Evolutionary conservation across 2,329 filamentous ascomycete species (phyloP), one percentile per base, ranked within the genome.

Genomic region (Ophiostoma fasciatum): DNA sequence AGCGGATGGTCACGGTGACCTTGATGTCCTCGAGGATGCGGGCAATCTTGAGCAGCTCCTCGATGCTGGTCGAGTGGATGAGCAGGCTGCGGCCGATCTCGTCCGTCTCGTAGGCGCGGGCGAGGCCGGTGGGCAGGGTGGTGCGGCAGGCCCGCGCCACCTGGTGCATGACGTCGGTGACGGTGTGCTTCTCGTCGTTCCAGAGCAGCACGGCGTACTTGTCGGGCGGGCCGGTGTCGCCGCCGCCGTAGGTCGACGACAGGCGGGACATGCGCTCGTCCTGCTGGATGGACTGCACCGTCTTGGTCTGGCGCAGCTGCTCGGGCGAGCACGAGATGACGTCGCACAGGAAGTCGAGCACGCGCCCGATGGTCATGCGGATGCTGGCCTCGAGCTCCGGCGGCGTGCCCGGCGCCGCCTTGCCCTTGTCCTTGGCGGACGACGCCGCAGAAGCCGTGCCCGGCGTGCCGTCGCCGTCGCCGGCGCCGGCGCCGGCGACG

Each of bases 131-230:
- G 5, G 63, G 64, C 41, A 68, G 62, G 7, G 75, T 71, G 45
- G 82, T 78, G 42, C 71, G 74, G 61, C 90, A 98, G 33, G 90
- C 90, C 45, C 88, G 73, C 4, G 83, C 81, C 17, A 98, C 83
- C 54, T 96, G 88, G 39, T 92, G 76, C 46, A 78, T 70, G 6
- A 98, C 88, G 53, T 98, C 90, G 31, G 77, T 73, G 29, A 96
- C 78, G 0, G 90, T 98, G 54, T 98, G 90, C 57, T 98, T 98
- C 60, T 98, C 90, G 45, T 98, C 90, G 48, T 98, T 98, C 90
- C 90, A 98, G 5, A 98, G 63, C 13, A 94, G 64, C 30, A 98
- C 62, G 5, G 82, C 80, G 55, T 80, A 98, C 48, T 94, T 83
- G 11, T 72, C 72, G 18, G 78, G 68, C 3, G 72, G 64, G 38